These are phyloP conservation scores for Phytopythium sindhum DNA, from an alignment of 352 stramenopile genomes.

Conservation along the genomic window DNA sequence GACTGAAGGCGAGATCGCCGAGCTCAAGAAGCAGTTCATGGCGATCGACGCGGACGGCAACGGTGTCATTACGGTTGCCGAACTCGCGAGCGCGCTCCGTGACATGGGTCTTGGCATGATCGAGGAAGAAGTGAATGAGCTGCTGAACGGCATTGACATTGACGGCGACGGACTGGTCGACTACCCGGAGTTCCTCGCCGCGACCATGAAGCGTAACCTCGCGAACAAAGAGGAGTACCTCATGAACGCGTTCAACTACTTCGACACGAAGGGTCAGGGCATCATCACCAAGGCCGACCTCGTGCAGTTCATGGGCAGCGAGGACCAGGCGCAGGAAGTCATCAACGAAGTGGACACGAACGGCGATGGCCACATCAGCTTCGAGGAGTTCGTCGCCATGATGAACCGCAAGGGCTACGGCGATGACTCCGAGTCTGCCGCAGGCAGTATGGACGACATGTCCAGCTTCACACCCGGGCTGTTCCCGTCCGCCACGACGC, in stretches of 20 bases:
- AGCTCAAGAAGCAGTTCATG: conserved; percentile 88
- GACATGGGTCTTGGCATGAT: conserved; percentile 87
- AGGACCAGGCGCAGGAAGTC: conserved; percentile 90
- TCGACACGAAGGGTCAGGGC: conserved; percentile 83
- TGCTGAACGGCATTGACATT: conserved; percentile 89
- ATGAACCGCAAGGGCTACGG: conserved; percentile 86
- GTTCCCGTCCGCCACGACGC: conserved; percentile 36
- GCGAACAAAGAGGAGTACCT: conserved; percentile 87
- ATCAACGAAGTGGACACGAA: conserved; percentile 91
- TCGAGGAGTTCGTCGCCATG: conserved; percentile 91
- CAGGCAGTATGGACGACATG: conserved; percentile 52
- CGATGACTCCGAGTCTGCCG: conserved; percentile 58
- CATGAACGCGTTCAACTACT: conserved; percentile 90
- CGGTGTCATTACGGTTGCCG: conserved; percentile 87
- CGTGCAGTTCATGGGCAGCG: conserved; percentile 90
- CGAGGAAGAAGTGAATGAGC: conserved; percentile 83
- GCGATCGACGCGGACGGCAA: conserved; percentile 84
- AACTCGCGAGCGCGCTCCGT: conserved; percentile 78
- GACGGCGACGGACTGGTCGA: conserved; percentile 86
- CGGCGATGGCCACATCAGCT: conserved; percentile 90
- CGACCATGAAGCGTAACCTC: conserved; percentile 89
- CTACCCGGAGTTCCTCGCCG: conserved; percentile 90
- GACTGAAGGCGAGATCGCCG: conserved; percentile 77
- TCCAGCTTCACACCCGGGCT: conserved; percentile 26
- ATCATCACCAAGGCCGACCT: conserved; percentile 88